Conservation (phyloP, 768 basidiomycete species). For the Polyporus arcularius region DNA sequence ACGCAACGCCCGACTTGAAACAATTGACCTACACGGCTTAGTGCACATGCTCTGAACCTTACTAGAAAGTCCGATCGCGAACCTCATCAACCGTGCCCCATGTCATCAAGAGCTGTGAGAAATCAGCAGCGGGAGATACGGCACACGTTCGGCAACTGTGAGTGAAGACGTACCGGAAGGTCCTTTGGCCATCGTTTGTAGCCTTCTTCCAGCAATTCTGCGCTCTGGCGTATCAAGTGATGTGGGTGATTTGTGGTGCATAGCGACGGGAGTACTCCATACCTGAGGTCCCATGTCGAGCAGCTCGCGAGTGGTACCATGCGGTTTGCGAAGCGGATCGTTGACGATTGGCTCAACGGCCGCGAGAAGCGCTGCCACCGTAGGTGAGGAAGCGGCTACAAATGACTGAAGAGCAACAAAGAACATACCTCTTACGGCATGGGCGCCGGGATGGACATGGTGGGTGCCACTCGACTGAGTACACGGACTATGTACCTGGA, state of each 20-base stretch:
- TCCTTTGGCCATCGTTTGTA: slow-evolving; percentile 61
- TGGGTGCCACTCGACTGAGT: slow-evolving; percentile 49
- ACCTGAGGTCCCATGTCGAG: slow-evolving; percentile 26
- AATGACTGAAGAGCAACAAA: not conserved
- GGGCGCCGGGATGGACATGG: slow-evolving; percentile 51
- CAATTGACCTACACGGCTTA: slow-evolving; percentile 49
- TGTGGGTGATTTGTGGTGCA: no score
- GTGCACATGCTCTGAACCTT: not conserved
- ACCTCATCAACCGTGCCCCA: slow-evolving; percentile 70
- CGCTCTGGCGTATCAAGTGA: slow-evolving; percentile 51
- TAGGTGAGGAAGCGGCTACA: not conserved
- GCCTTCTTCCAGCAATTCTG: slow-evolving; percentile 45
- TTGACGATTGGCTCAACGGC: slow-evolving; percentile 47
- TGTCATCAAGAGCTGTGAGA: slow-evolving; percentile 59
- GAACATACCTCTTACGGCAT: slow-evolving; percentile 48
- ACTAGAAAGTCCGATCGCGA: no score
- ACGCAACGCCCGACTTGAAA: slow-evolving; percentile 48
- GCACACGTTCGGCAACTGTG: no score
- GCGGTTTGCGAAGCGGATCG: slow-evolving; percentile 59
- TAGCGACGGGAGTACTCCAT: no score
- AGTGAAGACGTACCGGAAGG: slow-evolving; percentile 58
- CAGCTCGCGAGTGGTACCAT: slow-evolving; percentile 40
- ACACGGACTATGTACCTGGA: slow-evolving; percentile 51
- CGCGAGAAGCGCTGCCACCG: slow-evolving; percentile 55
- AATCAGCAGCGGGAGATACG: no score